Percentiles rank a stretch among this genome's conserved stretches.
Evolutionary conservation across 371 early-diverging fungal genomes (phyloP).

Genomic region (Batrachochytrium dendrobatidis): DNA sequence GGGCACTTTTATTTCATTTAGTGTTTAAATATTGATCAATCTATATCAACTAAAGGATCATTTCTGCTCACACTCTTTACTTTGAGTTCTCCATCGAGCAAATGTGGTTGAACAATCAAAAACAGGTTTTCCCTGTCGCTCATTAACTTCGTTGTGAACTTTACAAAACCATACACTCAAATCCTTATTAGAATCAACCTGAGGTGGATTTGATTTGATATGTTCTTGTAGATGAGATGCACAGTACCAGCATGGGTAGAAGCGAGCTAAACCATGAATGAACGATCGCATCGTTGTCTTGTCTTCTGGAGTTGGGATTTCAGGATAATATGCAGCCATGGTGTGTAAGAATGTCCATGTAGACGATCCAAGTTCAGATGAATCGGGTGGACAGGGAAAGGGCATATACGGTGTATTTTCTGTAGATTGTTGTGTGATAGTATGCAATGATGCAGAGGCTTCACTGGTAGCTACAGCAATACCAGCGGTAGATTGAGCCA

Average conservation of each 20-base stretch:
- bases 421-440: neutral
- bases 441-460: neutral
- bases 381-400: constrained; percentile 77
- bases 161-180: constrained; percentile 89
- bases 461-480: constrained; percentile 2
- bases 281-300: constrained; percentile 59
- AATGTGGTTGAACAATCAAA: constrained; percentile 93
- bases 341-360: constrained; percentile 99
- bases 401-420: constrained; percentile 3
- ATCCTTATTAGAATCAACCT: constrained; percentile 60
- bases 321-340: constrained; percentile 96
- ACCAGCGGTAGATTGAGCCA: constrained; percentile 1
- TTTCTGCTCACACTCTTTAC: constrained; percentile 5
- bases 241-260: constrained; percentile 96
- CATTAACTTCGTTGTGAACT: constrained; percentile 96
- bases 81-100: constrained; percentile 75
- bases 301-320: constrained; percentile 67
- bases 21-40: too few species aligned
- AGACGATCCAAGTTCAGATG: constrained; percentile 76
- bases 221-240: constrained; percentile 68
- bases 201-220: constrained; percentile 70
- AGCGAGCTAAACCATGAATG: constrained; percentile 59
- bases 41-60: too few species aligned
- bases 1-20: too few species aligned
- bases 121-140: constrained; percentile 74